A percentile compares a stretch with the other conserved stretches of the same genome.
These are phyloP conservation scores for Diddensiella santjacobensis DNA, from an alignment of 805 yeast species.

Conservation along the genomic window DNA sequence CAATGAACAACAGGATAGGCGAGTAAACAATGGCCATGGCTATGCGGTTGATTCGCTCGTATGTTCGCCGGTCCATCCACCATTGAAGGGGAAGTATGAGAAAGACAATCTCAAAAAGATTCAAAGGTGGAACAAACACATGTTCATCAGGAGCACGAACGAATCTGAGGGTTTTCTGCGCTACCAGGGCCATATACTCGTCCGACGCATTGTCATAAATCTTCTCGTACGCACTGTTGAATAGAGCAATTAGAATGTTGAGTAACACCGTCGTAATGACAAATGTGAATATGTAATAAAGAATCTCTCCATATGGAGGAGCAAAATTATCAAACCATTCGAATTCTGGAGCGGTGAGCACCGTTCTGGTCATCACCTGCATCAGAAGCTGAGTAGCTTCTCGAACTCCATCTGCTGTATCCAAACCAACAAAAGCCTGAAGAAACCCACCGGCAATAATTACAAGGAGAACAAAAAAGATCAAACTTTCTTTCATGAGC, in stretches of 20 bases:
- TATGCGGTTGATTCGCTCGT: constrained; percentile 45
- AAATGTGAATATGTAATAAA: constrained; percentile 75
- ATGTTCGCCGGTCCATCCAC: constrained; percentile 34
- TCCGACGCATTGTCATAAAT: constrained; percentile 80
- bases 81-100: constrained; percentile 44
- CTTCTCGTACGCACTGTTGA: constrained; percentile 76
- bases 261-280: constrained; percentile 69
- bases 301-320: constrained; percentile 78
- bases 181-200: constrained; percentile 79
- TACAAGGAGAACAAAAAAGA: constrained; percentile 69
- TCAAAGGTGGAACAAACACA: constrained; percentile 82
- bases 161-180: constrained; percentile 78
- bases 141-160: constrained; percentile 86
- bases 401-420: constrained; percentile 79
- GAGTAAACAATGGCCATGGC: constrained; percentile 65
- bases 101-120: constrained; percentile 60
- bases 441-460: constrained; percentile 75
- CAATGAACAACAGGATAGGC: constrained; percentile 59
- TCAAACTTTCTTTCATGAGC: constrained; percentile 83
- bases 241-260: constrained; percentile 80
- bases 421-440: constrained; percentile 84
- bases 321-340: constrained; percentile 66
- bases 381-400: constrained; percentile 68
- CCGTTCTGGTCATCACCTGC: constrained; percentile 62
- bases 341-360: constrained; percentile 72